Conservation (phyloP, 2,329 filamentous ascomycete species). For the Ceratocystis ficicola region DNA sequence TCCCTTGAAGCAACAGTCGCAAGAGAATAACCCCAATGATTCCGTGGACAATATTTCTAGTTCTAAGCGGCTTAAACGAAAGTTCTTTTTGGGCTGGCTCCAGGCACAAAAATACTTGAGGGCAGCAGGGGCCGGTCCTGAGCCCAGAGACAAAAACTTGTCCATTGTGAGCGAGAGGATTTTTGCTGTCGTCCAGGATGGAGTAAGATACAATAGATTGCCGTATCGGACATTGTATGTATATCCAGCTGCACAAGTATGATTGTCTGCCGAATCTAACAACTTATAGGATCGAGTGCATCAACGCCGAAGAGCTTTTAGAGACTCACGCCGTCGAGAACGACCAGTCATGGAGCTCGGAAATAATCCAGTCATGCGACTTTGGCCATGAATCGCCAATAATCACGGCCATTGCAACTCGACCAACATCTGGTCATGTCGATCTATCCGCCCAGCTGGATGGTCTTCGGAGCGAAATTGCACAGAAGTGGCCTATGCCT, state of each 20-base stretch:
- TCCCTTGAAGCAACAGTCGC: slow-evolving; percentile 12
- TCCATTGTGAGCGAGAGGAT: slow-evolving; percentile 2
- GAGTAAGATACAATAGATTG: background rate
- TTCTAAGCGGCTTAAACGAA: slow-evolving; percentile 15
- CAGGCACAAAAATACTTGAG: background rate
- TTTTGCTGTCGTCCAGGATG: slow-evolving; percentile 13
- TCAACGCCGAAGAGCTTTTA: background rate
- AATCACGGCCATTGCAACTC: background rate
- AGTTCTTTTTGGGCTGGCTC: slow-evolving; percentile 14
- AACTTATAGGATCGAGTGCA: slow-evolving; percentile 13
- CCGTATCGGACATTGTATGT: slow-evolving; percentile 19
- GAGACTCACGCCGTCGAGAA: background rate
- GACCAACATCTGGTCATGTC: background rate
- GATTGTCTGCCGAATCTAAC: background rate
- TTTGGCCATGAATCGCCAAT: background rate
- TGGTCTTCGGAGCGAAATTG: background rate
- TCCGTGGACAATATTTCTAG: background rate
- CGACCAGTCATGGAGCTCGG: slow-evolving; percentile 12
- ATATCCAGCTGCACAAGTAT: background rate
- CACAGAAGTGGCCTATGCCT: slow-evolving; percentile 4
- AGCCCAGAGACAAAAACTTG: background rate
- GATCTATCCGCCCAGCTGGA: background rate
- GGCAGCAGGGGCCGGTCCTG: background rate
- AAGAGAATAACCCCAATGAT: background rate
- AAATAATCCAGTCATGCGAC: background rate